These are phyloP conservation scores for Taphrina pruni DNA, from an alignment of 1,139 yeast genomes.

Conservation along the genomic window DNA sequence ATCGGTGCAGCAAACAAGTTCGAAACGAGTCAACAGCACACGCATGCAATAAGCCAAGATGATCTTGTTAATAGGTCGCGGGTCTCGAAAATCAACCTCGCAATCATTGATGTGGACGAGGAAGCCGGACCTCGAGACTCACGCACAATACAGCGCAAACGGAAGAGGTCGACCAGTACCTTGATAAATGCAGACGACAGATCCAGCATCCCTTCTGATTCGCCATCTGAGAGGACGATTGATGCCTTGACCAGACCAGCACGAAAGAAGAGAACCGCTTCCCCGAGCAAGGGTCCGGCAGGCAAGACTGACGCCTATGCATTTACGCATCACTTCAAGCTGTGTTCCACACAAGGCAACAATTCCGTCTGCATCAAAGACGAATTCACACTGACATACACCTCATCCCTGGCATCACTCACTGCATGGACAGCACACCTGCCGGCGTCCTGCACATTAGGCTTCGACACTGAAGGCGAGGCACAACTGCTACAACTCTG, in stretches of 20 bases:
- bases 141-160: background rate
- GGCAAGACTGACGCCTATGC: background rate
- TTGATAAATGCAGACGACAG: too few relatives aligned
- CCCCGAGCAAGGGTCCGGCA: background rate
- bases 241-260: background rate
- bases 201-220: background rate
- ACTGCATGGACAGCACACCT: background rate
- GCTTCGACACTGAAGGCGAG: constrained; percentile 29
- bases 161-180: constrained; percentile 8
- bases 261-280: background rate
- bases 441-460: constrained; percentile 8
- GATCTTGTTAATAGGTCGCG: background rate
- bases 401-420: constrained; percentile 7
- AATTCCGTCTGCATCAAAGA: constrained; percentile 4
- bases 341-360: constrained; percentile 1
- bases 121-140: background rate
- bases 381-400: constrained; percentile 14
- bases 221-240: background rate
- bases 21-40: too few relatives aligned
- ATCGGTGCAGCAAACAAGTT: too few relatives aligned
- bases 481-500: constrained; percentile 18
- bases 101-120: constrained; percentile 2
- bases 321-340: constrained; percentile 16
- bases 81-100: background rate
- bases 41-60: too few relatives aligned